Conservation (phyloP, 1,284 basidiomycete genomes). For the Boletus semigastroideus region DNA sequence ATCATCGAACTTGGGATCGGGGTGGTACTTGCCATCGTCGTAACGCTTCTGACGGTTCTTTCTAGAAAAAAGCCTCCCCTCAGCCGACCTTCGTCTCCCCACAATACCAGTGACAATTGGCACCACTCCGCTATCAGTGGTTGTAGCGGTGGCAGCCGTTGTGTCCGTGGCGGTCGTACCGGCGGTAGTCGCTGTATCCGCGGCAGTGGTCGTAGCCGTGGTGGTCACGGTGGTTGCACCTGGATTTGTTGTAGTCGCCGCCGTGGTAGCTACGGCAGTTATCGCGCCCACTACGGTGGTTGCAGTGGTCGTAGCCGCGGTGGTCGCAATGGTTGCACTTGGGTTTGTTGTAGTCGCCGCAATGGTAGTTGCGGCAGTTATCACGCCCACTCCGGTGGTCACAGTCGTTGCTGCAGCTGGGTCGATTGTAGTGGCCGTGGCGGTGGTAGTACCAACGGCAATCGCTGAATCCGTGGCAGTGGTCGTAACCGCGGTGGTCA, state of each 20-base stretch:
- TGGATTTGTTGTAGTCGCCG: not conserved
- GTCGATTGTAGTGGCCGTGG: not conserved
- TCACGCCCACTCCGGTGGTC: not conserved
- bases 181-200: not conserved
- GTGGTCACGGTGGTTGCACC: not conserved
- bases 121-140: not conserved
- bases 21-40: constrained; percentile 7
- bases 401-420: not conserved
- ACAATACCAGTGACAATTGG: not conserved
- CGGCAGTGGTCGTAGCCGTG: not conserved
- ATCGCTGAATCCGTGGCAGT: not conserved
- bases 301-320: not conserved
- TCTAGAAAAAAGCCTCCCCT: not conserved
- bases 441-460: not conserved
- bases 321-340: not conserved
- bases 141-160: not conserved
- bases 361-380: not conserved
- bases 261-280: not conserved
- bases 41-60: constrained; percentile 2
- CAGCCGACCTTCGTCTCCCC: not conserved
- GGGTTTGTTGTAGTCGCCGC: not conserved
- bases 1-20: not conserved
- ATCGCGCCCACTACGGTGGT: not conserved
- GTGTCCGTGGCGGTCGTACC: not conserved
- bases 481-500: not conserved